A percentile compares a stretch with the other conserved stretches of the same genome.
phyloP scores from a whole-genome alignment of 371 early-diverging fungal genomes.

The Circinella umbellata region DNA sequence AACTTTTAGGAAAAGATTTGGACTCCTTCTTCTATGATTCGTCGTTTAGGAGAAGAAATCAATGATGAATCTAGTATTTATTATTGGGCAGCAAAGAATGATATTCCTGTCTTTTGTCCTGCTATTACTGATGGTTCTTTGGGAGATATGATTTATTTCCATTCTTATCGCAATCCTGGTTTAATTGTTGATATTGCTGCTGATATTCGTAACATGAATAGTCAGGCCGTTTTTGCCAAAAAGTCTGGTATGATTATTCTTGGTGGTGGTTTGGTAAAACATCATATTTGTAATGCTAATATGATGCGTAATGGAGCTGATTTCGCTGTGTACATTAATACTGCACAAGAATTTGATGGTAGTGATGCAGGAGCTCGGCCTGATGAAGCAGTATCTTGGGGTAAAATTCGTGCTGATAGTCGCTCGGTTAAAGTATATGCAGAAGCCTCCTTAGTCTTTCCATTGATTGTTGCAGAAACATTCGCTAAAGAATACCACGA shows the following conservation, averaged over 20 bases:
- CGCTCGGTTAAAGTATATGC: slow-evolving; percentile 91
- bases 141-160: slow-evolving; percentile 99
- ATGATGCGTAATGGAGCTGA: slow-evolving; percentile 99
- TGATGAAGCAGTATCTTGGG: slow-evolving; percentile 99
- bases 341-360: slow-evolving; percentile 99
- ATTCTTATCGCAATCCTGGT: slow-evolving; percentile 93
- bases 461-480: slow-evolving; percentile 93
- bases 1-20: slow-evolving; percentile 68
- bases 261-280: slow-evolving; percentile 99
- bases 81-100: slow-evolving; percentile 93
- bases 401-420: slow-evolving; percentile 94
- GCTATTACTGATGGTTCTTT: slow-evolving; percentile 99
- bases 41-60: slow-evolving; percentile 95
- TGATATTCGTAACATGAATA: slow-evolving; percentile 96
- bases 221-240: slow-evolving; percentile 91
- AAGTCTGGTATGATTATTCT: slow-evolving; percentile 98
- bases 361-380: slow-evolving; percentile 99
- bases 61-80: slow-evolving; percentile 94
- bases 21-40: slow-evolving; percentile 96
- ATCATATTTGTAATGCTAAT: slow-evolving; percentile 99
- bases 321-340: slow-evolving; percentile 98
- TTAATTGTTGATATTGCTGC: slow-evolving; percentile 95
- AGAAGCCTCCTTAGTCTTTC: slow-evolving; percentile 97
- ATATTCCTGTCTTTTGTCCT: slow-evolving; percentile 99
- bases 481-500: slow-evolving; percentile 73